Percentiles rank a stretch among this genome's conserved stretches.
Evolutionary conservation across 768 basidiomycete genomes (phyloP).

Genomic region (Dioszegia crocea): DNA sequence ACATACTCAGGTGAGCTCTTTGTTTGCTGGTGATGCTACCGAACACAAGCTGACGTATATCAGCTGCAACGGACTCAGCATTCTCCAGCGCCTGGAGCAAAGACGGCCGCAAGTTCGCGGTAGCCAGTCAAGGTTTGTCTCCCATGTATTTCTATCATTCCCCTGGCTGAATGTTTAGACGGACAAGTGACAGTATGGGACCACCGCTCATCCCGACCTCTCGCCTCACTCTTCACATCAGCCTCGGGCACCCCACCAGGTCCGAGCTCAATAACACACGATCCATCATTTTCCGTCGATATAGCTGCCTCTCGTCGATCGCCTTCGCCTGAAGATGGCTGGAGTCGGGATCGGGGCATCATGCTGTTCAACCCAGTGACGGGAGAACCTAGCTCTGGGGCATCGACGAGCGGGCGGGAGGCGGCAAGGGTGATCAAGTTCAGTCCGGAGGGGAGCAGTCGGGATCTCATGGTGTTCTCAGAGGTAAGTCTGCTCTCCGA

Average conservation of each 20-base stretch:
- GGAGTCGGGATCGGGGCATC: constrained; percentile 3
- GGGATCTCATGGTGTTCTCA: constrained; percentile 81
- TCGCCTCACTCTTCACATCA: constrained; percentile 42
- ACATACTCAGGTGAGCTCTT: constrained; percentile 54
- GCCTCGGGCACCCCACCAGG: neutral
- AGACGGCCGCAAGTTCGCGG: constrained; percentile 48
- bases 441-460: constrained; percentile 60
- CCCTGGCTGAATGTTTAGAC: constrained; percentile 17
- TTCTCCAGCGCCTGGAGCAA: constrained; percentile 48
- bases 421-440: constrained; percentile 85
- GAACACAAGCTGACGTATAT: neutral
- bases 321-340: neutral
- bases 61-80: constrained; percentile 44
- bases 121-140: constrained; percentile 45
- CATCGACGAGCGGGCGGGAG: constrained; percentile 55
- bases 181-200: constrained; percentile 50
- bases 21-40: neutral
- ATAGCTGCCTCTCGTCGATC: neutral
- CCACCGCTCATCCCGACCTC: constrained; percentile 44
- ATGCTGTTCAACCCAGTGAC: constrained; percentile 35
- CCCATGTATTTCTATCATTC: neutral
- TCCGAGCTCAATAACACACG: neutral
- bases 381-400: constrained; percentile 21
- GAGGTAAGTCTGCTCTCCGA: constrained; percentile 58
- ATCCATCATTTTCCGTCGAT: constrained; percentile 24